Conservation (phyloP, 805 yeast species). For the Sugiyamaella chiloensis region DNA sequence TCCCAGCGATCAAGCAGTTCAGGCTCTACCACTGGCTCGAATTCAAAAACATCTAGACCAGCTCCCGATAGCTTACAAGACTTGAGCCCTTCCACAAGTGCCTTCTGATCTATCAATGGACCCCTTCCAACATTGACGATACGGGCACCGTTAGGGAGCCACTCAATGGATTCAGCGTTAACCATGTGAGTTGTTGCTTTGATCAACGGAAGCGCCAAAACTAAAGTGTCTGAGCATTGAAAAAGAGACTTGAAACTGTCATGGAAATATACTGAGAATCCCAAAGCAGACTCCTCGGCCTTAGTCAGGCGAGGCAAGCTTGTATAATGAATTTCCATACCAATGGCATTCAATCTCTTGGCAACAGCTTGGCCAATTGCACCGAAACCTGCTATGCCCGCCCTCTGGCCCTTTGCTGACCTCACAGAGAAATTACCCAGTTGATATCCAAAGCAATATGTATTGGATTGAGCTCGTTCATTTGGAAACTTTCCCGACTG, state of each 20-base stretch:
- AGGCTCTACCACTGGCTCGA: conserved; percentile 56
- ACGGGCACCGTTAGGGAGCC: conserved; percentile 53
- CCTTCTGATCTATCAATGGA: conserved; percentile 62
- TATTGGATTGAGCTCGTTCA: not conserved
- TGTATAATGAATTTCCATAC: conserved; percentile 62
- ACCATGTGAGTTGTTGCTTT: conserved; percentile 55
- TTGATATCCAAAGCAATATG: conserved; percentile 15
- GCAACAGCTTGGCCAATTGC: conserved; percentile 68
- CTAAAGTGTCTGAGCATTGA: conserved; percentile 51
- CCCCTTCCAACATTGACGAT: conserved; percentile 79
- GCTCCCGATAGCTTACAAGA: conserved; percentile 60
- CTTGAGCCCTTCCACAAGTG: conserved; percentile 56
- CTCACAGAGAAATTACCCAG: conserved; percentile 47
- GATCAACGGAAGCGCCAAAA: conserved; percentile 65
- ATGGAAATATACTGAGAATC: conserved; percentile 47
- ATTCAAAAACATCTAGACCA: conserved; percentile 69
- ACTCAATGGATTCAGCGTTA: conserved; percentile 44
- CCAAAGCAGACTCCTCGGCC: conserved; percentile 32
- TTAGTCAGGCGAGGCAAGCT: conserved; percentile 48
- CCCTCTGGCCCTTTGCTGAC: conserved; percentile 58
- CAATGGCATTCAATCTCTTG: conserved; percentile 50
- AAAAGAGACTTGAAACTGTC: conserved; percentile 44
- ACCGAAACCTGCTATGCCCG: conserved; percentile 71
- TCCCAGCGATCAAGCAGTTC: conserved; percentile 55
- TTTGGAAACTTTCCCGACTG: conserved; percentile 7